Conservation (phyloP, 2,329 filamentous ascomycete species). For the Beauveria varroae region DNA sequence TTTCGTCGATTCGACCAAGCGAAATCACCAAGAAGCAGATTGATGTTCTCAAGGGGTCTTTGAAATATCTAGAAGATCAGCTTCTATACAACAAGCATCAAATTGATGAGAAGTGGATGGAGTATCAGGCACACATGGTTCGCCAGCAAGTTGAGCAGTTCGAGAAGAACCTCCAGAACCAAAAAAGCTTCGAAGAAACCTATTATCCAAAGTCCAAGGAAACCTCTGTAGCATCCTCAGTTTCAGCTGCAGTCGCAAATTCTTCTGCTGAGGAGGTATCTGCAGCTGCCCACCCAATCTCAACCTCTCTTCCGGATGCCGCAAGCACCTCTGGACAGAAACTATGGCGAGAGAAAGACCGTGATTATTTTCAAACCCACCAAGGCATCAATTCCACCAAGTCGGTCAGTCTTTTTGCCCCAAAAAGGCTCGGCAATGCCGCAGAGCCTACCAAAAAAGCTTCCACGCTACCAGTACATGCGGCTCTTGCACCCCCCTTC, state of each 20-base stretch:
- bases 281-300: background rate
- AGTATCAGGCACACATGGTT: constrained; percentile 33
- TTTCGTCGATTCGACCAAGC: constrained; percentile 53
- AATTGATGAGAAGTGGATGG: constrained; percentile 48
- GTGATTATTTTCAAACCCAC: constrained; percentile 14
- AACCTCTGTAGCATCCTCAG: constrained; percentile 16
- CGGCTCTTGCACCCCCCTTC: constrained; percentile 43
- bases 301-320: background rate
- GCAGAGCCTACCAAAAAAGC: constrained; percentile 25
- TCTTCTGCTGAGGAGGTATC: constrained; percentile 13
- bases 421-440: constrained; percentile 15
- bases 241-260: background rate
- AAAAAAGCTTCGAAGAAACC: constrained; percentile 37
- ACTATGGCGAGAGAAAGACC: constrained; percentile 12
- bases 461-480: constrained; percentile 34
- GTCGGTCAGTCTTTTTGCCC: constrained; percentile 16
- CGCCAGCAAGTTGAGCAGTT: constrained; percentile 42
- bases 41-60: constrained; percentile 40
- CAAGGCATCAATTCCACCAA: constrained; percentile 24
- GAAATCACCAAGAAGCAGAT: constrained; percentile 55
- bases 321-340: constrained; percentile 6
- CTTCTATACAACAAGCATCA: constrained; percentile 55
- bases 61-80: constrained; percentile 51
- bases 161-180: constrained; percentile 36
- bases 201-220: constrained; percentile 31